Conservation (phyloP, 2,329 filamentous ascomycete genomes). For the Colletotrichum noveboracense region DNA sequence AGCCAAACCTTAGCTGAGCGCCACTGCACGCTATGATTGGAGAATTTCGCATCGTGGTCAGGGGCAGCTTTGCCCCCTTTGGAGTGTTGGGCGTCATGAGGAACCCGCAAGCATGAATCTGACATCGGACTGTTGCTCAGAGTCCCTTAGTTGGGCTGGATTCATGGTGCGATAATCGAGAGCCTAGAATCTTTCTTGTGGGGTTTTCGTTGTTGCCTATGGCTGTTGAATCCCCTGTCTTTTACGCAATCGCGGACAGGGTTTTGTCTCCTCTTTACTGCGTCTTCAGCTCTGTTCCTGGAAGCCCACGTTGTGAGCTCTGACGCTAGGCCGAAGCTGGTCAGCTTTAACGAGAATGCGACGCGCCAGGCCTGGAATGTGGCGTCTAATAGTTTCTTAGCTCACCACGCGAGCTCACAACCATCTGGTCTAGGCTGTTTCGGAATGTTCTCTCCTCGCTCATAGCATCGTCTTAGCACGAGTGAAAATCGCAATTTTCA, state of each 20-base stretch:
- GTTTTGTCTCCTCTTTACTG: not conserved
- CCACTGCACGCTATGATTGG: not conserved
- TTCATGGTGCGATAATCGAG: not conserved
- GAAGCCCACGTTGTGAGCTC: not conserved
- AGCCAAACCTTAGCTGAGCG: constrained; percentile 9
- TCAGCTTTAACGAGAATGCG: not conserved
- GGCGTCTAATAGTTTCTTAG: not conserved
- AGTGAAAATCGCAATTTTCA: not conserved
- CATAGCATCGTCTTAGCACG: not conserved
- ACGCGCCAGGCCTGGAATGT: not conserved
- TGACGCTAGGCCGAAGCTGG: not conserved
- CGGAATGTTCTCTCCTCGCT: not conserved
- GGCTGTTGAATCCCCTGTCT: not conserved
- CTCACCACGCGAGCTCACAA: not conserved
- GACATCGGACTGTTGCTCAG: not conserved
- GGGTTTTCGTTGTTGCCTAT: not conserved
- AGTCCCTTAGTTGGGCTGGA: not conserved
- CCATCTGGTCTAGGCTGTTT: not conserved
- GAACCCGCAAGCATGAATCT: not conserved
- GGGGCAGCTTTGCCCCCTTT: not conserved
- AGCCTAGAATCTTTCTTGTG: not conserved
- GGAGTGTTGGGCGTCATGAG: not conserved
- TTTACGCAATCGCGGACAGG: not conserved
- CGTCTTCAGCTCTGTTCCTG: not conserved
- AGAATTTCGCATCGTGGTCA: not conserved